Evolutionary conservation across 2,329 filamentous ascomycete genomes (phyloP), one percentile per base, ranked within the genome.

Genomic region (Myriangium duriaei): DNA sequence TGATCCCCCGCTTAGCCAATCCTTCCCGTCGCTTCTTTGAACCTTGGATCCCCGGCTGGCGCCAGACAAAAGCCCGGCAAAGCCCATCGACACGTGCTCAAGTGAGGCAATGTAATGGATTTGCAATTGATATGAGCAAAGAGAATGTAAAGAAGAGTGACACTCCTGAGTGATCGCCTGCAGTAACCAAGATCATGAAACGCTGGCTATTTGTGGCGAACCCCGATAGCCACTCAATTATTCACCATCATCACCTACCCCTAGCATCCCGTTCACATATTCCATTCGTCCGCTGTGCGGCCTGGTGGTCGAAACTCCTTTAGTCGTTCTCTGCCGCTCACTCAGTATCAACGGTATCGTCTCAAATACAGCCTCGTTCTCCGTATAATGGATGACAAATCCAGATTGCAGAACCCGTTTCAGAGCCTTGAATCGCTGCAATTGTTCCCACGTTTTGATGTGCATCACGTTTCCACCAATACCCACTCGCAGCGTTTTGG

Each of bases 381-480:
- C 62, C 50, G 75, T 67, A 51, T 77, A 79, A 57, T 80, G 76
- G 35, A 66, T 65, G 32, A 74, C 56, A 46, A 80, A 77, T 0
- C 76, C 76, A 11, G 71, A 69, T 41, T 73, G 71, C 29, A 82
- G 58, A 18, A 76, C 60, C 28, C 76, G 59, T 50, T 74, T 68
- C 37, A 83, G 57, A 3, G 70, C 69, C 43, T 76, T 72, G 35
- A 81, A 57, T 18, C 77, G 65, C 47, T 74, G 65, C 48, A 81
- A 61, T 56, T 83, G 83, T 79, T 79, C 83, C 79, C 79, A 84
- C 46, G 71, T 69, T 55, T 83, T 76, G 35, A 83, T 74, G 35
- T 63, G 68, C 63, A 82, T 71, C 37, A 70, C 66, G 3, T 73
- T 70, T 2, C 74, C 71, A 32, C 67, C 68, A 39, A 82, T 71